Evolutionary conservation across 176 grass and related monocot species (phyloP).

Genomic region (Carex cristatella): DNA sequence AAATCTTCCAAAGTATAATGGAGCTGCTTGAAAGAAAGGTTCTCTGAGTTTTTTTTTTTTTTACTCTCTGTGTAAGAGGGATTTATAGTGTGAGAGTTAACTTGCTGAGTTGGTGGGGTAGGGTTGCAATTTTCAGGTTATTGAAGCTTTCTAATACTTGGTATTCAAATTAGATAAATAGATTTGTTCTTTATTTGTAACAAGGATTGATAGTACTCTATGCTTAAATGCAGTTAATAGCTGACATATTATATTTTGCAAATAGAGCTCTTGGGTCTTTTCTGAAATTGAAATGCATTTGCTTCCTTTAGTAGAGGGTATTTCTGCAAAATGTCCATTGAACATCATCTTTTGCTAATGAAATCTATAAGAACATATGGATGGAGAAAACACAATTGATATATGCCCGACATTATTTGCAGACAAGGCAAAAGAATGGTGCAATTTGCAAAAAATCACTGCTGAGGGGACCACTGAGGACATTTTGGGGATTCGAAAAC

Average conservation of each 20-base stretch:
- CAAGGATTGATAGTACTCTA: too few species aligned
- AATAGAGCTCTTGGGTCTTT: neutral
- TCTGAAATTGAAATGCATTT: neutral
- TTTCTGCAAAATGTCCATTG: too few species aligned
- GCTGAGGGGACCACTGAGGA: conserved; percentile 80
- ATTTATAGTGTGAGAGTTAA: conserved; percentile 14
- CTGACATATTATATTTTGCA: neutral
- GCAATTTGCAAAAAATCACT: conserved; percentile 39
- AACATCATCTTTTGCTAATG: neutral
- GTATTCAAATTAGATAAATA: too few species aligned
- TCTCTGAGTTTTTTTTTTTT: neutral
- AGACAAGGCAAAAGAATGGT: neutral
- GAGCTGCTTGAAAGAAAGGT: conserved; percentile 38
- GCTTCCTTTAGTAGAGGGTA: too few species aligned
- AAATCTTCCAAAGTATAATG: conserved; percentile 42
- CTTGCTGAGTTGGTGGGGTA: too few species aligned
- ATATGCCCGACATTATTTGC: neutral
- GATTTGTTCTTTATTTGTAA: too few species aligned
- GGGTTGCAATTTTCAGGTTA: too few species aligned
- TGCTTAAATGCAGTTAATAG: neutral
- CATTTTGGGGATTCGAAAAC: conserved; percentile 84
- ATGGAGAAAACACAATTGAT: neutral
- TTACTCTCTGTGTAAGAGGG: conserved; percentile 3
- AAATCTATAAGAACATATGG: neutral
- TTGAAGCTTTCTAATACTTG: too few species aligned